Evolutionary conservation across 1,139 yeast species (phyloP), one percentile per base, ranked within the genome.

Genomic region (Diutina ranongensis): DNA sequence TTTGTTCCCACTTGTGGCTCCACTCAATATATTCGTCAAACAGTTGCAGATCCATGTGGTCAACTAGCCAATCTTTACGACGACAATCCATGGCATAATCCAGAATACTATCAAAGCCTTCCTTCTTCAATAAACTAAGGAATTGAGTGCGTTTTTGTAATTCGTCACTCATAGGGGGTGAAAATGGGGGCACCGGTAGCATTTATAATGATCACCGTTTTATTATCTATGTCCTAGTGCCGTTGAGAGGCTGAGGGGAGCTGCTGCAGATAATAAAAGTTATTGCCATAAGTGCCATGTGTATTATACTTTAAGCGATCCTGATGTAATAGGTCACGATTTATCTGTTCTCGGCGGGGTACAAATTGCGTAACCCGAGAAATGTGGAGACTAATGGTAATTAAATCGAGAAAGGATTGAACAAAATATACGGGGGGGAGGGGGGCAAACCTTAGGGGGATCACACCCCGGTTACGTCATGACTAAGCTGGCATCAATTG

Each of bases 1-100:
- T 25, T 25, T 25, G 28, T 25, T 35, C 28, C 40, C 40, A 35
- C 8, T 20, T 15, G 40, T 35, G 40, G 16, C 28, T 35, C 40
- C 40, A 35, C 40, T 35, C 28, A 28, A 35, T 35, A 18, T 35
- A 35, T 22, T 35, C 40, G 16, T 35, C 40, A 20, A 35, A 35
- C 40, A 22, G 22, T 22, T 20, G 15, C 40, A 13, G 22, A 22
- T 35, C 40, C 40, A 35, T 35, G 18, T 35, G 40, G 16, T 35
- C 40, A 9, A 35, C 27, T 13, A 35, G 18, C 40, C 40, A 35
- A 21, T 35, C 40, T 28, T 35, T 35, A 8, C 28, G 40, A 10
- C 28, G 27, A 22, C 40, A 35, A 22, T 35, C 40, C 27, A 20
- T n/a, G 28, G 40, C 40, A 28, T 35, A 35, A 4, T 35, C 40